phyloP scores from a whole-genome alignment of 441 rosid species.

The Daphne laureola region DNA sequence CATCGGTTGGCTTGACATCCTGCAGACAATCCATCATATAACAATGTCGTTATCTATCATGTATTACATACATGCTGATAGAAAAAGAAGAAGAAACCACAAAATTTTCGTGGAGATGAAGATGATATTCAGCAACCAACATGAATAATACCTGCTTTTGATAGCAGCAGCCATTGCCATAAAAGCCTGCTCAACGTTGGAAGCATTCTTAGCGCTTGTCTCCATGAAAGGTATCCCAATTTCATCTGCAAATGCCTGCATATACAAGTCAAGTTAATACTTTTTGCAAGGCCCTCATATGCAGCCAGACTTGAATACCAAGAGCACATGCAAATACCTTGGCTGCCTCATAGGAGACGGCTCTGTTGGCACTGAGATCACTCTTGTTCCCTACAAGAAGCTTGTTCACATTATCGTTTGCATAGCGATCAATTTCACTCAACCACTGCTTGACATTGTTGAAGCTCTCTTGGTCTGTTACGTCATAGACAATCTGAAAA shows the following conservation, averaged over 20 bases:
- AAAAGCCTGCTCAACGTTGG: constrained; percentile 73
- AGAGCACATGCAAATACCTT: constrained; percentile 29
- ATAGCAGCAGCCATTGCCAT: constrained; percentile 77
- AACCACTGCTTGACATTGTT: constrained; percentile 80
- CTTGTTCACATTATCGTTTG: constrained; percentile 77
- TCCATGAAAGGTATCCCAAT: constrained; percentile 73
- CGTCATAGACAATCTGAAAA: constrained; percentile 66
- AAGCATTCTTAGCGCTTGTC: constrained; percentile 64
- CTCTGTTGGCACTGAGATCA: constrained; percentile 66
- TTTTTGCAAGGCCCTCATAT: background rate
- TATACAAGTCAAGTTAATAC: constrained; percentile 1
- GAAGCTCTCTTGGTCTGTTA: constrained; percentile 74
- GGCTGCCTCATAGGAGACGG: constrained; percentile 65
- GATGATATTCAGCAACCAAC: background rate
- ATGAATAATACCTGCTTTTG: constrained; percentile 45
- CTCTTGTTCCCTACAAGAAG: constrained; percentile 68
- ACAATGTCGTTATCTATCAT: background rate
- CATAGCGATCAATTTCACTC: constrained; percentile 72
- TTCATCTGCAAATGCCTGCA: constrained; percentile 74
- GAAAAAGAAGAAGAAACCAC: too few species aligned
- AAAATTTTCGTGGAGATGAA: background rate
- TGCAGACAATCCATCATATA: constrained; percentile 17
- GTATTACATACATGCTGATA: background rate
- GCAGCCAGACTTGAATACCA: background rate
- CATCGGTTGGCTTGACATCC: constrained; percentile 95